These are phyloP conservation scores for Penicillium hesseltinei DNA, from an alignment of 2,329 filamentous ascomycete genomes.

Conservation along the genomic window DNA sequence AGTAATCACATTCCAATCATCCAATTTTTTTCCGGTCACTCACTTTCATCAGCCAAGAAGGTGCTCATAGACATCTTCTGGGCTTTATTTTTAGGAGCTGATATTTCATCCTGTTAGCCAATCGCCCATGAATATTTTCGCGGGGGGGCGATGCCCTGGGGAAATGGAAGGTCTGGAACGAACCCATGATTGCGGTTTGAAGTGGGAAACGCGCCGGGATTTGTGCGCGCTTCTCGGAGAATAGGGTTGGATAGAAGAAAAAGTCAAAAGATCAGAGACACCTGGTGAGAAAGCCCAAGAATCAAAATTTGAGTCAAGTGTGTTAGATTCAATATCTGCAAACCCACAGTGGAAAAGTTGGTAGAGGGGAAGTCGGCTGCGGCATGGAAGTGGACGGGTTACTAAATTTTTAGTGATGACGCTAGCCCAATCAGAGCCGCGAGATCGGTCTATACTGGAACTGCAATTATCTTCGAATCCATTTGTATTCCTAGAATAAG, in stretches of 20 bases:
- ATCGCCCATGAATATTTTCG: background rate
- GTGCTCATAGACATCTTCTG: conserved; percentile 98
- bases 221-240: conserved; percentile 42
- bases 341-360: conserved; percentile 26
- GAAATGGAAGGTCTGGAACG: conserved; percentile 25
- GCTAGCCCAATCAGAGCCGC: conserved; percentile 43
- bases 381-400: conserved; percentile 32
- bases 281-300: conserved; percentile 20
- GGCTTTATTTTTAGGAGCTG: conserved; percentile 78
- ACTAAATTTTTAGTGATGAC: conserved; percentile 45
- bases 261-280: conserved; percentile 21
- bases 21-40: conserved; percentile 40
- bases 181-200: conserved; percentile 61
- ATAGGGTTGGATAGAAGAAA: conserved; percentile 22
- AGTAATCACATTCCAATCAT: conserved; percentile 16
- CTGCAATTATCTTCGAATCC: background rate
- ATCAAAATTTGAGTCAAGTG: conserved; percentile 25
- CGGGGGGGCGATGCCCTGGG: background rate
- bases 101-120: background rate
- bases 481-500: background rate
- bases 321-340: conserved; percentile 15
- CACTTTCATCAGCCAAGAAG: conserved; percentile 91
- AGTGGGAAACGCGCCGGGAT: conserved; percentile 40
- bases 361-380: conserved; percentile 29
- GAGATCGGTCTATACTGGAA: conserved; percentile 11